These are phyloP conservation scores for Sistotremastrum niveocremeum DNA, from an alignment of 768 basidiomycete genomes.

Conservation along the genomic window DNA sequence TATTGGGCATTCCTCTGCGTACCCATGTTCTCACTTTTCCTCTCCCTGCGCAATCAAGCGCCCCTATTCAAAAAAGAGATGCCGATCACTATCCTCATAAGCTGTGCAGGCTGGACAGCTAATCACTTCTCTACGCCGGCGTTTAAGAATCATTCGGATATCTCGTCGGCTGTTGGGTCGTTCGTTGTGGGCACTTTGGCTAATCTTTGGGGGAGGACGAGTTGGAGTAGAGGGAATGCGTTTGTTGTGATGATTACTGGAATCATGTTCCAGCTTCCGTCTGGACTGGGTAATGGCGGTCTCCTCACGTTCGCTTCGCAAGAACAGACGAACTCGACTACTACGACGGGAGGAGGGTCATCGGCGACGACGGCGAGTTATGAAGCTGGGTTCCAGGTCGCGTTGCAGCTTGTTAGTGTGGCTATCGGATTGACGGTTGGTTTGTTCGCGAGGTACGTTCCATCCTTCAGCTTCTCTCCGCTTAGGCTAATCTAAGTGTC, in stretches of 20 bases:
- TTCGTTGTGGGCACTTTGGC: conserved; percentile 6
- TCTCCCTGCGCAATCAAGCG: conserved; percentile 54
- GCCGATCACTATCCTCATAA: conserved; percentile 40
- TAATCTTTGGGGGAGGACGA: background rate
- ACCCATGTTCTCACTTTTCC: conserved; percentile 51
- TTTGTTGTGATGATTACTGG: conserved; percentile 81
- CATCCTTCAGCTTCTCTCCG: conserved; percentile 46
- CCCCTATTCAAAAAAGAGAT: conserved; percentile 44
- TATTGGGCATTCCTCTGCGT: conserved; percentile 69
- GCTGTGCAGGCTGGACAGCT: conserved; percentile 62
- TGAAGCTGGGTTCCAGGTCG: conserved; percentile 58
- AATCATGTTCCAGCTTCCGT: conserved; percentile 76
- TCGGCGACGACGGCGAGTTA: conserved; percentile 33
- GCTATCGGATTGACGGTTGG: conserved; percentile 74
- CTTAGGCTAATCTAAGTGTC: no score
- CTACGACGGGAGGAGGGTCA: conserved; percentile 10
- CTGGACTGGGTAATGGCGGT: conserved; percentile 68
- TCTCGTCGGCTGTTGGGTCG: conserved; percentile 63
- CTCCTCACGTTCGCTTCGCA: conserved; percentile 56
- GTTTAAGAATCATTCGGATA: conserved; percentile 58
- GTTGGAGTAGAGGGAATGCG: conserved; percentile 33
- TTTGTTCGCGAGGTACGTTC: conserved; percentile 52
- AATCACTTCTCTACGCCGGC: conserved; percentile 56
- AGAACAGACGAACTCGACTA: conserved; percentile 35
- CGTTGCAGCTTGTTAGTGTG: conserved; percentile 63